Evolutionary conservation across 2,329 filamentous ascomycete genomes (phyloP), one percentile per base, ranked within the genome.

Genomic region (Raffaelea albimanens): DNA sequence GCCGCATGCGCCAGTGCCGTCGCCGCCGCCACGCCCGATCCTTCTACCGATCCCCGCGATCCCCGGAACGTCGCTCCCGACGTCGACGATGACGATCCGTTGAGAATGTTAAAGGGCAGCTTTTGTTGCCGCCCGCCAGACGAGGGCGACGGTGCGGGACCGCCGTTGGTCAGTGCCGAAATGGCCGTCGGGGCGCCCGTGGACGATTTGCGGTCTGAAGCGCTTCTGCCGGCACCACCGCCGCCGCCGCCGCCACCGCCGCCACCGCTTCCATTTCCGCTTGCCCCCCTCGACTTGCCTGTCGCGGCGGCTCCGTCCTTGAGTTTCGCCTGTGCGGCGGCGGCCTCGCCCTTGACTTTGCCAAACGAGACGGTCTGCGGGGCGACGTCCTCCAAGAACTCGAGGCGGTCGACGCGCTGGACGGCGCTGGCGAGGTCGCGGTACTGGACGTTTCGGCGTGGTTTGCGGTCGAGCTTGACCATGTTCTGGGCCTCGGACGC

Each of bases 361-460:
- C 85, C 87, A 69, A 82, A 94, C 16, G 87, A 82, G 5, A 83
- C 78, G 1, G 90, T 96, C 62, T 85, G 85, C 49, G 93, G 93
- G 34, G 96, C 85, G 22, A 95, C 80, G 65, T 98, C 93, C 53
- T 85, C 76, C 14, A 98, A 78, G 61, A 98, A 98, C 64, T 98
- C 90, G 45, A 98, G 83, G 63, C 94, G 94, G 65, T 97, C 93
- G 53, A 89, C 82, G 61, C 88, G 85, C 8, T 85, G 79, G 47
- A 97, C 83, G 23, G 93, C 91, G 59, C 80, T 86, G 56, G 90
- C 84, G 39, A 98, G 76, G 65, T 98, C 93, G 61, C 87, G 87
- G 71, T 98, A 98, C 64, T 97, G 93, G 52, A 98, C 85, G 60
- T 94, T 96, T 51, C 90, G 82, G 48, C 93, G 78, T 5, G 91